Base-by-base conservation (phyloP, 805 yeast species). In the Blastobotrys peoriensis region DNA sequence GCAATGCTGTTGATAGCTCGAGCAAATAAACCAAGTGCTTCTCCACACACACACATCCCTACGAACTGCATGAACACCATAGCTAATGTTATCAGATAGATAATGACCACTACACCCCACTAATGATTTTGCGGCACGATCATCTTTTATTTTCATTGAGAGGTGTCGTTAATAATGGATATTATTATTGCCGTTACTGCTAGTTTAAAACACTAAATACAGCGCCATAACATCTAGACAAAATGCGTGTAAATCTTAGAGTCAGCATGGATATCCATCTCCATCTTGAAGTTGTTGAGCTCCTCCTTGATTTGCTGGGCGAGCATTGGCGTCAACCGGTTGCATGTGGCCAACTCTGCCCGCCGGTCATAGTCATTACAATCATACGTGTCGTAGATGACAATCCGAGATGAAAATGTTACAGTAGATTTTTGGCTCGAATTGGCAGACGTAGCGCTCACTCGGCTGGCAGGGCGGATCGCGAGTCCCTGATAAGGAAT, bases 311-410 rank as follows among this genome's bases (percentile, higher is more conserved):
- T 87, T 63, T 77, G 78, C 62, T 86, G 88, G 0, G 97, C 96
- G 59, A 88, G 66, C 46, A 74, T 71, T 4, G 97, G 96, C 1
- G 96, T 88, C 61, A 88, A 70, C 59, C 83, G 87, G 63, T 89
- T 87, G 66, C 97, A 91, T 2, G 97, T 88, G 2, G 95, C 95
- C 22, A 81, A 71, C 50, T 88, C 97, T 0, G 97, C 96, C 52
- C 81, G 87, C 56, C 98, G 78, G 63, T 91, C 97, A 63, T 91
- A 91, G 52, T 85, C 96, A 16, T 76, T 80, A 30, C 81, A 80
- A 47, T 81, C 75, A 62, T 83, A 87, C 0, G 96, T 91, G 48
- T 87, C 94, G 63, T 81, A 91, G 36, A 93, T 74, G 5, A 86
- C 75, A 45, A 93, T 86, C 54, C 87, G 72, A 1, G 94, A 81